Conservation (phyloP, 1,139 yeast genomes). For the Arxiozyma telluris region DNA sequence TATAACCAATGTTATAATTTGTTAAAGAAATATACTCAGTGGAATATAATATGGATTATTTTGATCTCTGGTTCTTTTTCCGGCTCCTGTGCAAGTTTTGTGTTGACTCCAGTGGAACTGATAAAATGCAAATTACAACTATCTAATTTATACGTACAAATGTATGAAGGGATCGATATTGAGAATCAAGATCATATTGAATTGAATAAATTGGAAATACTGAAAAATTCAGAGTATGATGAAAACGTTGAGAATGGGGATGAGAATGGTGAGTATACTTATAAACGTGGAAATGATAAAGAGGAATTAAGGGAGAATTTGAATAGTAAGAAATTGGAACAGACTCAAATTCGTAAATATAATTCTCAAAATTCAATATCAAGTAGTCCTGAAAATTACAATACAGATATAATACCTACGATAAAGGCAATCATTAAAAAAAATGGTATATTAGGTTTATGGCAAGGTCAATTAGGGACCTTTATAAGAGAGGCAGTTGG, state of each 20-base stretch:
- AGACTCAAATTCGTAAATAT: background rate
- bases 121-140: constrained; percentile 86
- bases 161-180: constrained; percentile 1
- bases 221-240: background rate
- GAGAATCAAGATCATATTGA: background rate
- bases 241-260: constrained; percentile 1
- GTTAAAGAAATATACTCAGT: constrained; percentile 18
- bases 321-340: background rate
- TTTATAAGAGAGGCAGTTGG: constrained; percentile 79
- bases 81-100: constrained; percentile 75
- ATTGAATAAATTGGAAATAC: background rate
- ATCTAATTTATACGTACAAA: constrained; percentile 33
- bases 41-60: constrained; percentile 36
- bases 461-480: constrained; percentile 86
- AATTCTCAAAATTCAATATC: background rate
- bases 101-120: constrained; percentile 83
- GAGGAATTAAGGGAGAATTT: background rate
- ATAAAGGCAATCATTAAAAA: constrained; percentile 37
- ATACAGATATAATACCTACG: constrained; percentile 33
- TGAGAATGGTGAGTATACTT: background rate
- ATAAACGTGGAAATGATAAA: background rate
- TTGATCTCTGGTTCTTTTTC: constrained; percentile 67
- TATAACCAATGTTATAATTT: constrained; percentile 42
- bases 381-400: constrained; percentile 2
- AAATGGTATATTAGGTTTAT: constrained; percentile 56